A percentile compares a stretch with the other conserved stretches of the same genome.
Conservation (phyloP, 768 basidiomycete species). For the Tremella yokohamensis region DNA sequence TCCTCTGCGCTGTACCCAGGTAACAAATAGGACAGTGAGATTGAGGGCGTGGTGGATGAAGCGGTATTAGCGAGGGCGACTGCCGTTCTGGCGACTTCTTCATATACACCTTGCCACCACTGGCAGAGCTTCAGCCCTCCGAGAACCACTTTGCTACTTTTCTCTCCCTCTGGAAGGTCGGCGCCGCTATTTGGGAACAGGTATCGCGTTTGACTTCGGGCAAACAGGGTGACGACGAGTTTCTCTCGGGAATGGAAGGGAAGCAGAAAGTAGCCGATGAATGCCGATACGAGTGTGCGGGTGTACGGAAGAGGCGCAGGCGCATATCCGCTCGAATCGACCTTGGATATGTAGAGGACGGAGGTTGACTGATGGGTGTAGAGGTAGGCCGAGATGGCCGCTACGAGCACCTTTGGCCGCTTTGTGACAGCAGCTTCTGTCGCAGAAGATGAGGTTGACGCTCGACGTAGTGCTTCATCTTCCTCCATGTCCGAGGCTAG, state of each 20-base stretch:
- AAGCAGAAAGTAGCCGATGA: conserved; percentile 63
- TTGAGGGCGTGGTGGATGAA: neutral
- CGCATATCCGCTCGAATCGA: conserved; percentile 84
- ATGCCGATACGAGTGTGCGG: conserved; percentile 62
- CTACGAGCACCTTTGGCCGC: conserved; percentile 57
- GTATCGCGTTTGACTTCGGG: conserved; percentile 84
- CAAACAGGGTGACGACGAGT: conserved; percentile 59
- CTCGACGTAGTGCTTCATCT: neutral
- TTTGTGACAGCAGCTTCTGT: neutral
- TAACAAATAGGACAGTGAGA: conserved; percentile 33
- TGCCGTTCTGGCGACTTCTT: conserved; percentile 55
- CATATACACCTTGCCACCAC: conserved; percentile 86
- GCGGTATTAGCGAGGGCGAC: neutral
- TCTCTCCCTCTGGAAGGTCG: neutral
- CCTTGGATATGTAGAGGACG: conserved; percentile 86
- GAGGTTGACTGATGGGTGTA: conserved; percentile 66
- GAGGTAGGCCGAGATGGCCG: conserved; percentile 58
- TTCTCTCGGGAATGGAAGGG: conserved; percentile 46
- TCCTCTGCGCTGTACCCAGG: conserved; percentile 40
- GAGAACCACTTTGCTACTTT: conserved; percentile 61
- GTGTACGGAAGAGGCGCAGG: conserved; percentile 53
- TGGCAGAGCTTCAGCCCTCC: conserved; percentile 74
- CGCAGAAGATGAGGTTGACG: neutral
- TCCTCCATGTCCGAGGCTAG: conserved; percentile 60
- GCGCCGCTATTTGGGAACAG: conserved; percentile 80